phyloP scores from a whole-genome alignment of 2,329 filamentous ascomycete genomes.

The Colletotrichum sp. region DNA sequence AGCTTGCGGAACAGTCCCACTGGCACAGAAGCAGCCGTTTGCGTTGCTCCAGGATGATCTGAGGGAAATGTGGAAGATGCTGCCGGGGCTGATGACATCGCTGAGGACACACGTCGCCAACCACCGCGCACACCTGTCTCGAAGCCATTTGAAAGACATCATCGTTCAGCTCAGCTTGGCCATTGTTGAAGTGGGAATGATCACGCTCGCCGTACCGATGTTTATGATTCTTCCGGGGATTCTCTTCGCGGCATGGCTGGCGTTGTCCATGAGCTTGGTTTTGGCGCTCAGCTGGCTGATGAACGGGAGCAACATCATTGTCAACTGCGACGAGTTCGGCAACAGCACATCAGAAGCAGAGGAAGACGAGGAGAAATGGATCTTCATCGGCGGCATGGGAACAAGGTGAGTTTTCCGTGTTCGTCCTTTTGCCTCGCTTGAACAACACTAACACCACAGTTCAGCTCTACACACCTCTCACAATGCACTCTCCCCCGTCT shows the following conservation, averaged over 20 bases:
- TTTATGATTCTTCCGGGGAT: conserved; percentile 34
- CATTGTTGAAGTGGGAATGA: conserved; percentile 28
- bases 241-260: conserved; percentile 31
- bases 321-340: conserved; percentile 24
- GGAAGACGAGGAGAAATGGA: conserved; percentile 34
- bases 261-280: conserved; percentile 24
- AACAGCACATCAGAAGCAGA: conserved; percentile 31
- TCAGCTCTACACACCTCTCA: conserved; percentile 32
- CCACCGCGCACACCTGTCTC: conserved; percentile 21
- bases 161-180: conserved; percentile 27
- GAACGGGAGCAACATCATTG: conserved; percentile 28
- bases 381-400: conserved; percentile 38
- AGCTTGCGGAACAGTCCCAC: conserved; percentile 35
- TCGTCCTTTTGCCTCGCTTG: neutral
- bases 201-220: conserved; percentile 28
- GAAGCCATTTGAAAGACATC: conserved; percentile 25
- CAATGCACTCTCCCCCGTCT: conserved; percentile 36
- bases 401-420: conserved; percentile 29
- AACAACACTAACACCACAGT: neutral
- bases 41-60: conserved; percentile 28
- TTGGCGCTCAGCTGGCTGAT: conserved; percentile 30
- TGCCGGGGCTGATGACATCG: conserved; percentile 24
- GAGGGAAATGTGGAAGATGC: conserved; percentile 21
- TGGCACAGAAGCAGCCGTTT: conserved; percentile 26
- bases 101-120: conserved; percentile 21